phyloP scores from a whole-genome alignment of 2,329 filamentous ascomycete species.

The Trichothecium roseum region DNA sequence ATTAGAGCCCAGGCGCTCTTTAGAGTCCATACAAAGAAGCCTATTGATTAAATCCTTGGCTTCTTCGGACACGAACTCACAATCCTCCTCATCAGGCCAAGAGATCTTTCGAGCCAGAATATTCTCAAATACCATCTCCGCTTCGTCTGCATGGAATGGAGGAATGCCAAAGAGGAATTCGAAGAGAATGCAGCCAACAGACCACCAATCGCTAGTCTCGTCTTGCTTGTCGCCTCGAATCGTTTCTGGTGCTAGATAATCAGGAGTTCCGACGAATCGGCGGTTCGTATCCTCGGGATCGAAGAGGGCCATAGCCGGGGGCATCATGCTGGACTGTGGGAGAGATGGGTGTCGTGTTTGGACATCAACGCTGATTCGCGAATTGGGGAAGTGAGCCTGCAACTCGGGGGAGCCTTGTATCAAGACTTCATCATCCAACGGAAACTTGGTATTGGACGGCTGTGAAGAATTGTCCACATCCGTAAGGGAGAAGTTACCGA shows the following conservation, averaged over 20 bases:
- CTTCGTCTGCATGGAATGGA: conserved; percentile 82
- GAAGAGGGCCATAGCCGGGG: conserved; percentile 87
- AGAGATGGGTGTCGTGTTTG: conserved; percentile 15
- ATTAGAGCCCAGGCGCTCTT: conserved; percentile 76
- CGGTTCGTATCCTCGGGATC: conserved; percentile 89
- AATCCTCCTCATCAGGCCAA: conserved; percentile 79
- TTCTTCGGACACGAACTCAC: conserved; percentile 65
- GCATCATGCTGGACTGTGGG: conserved; percentile 59
- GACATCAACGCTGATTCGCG: conserved; percentile 19
- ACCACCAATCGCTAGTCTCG: conserved; percentile 99
- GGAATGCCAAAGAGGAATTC: conserved; percentile 91
- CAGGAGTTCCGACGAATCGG: conserved; percentile 90
- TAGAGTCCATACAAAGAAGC: conserved; percentile 75
- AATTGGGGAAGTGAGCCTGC: conserved; percentile 20
- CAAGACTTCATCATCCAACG: conserved; percentile 67
- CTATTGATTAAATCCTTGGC: conserved; percentile 93
- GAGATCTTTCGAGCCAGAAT: conserved; percentile 82
- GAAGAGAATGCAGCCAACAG: conserved; percentile 94
- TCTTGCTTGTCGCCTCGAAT: conserved; percentile 93
- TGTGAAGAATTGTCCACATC: conserved; percentile 32
- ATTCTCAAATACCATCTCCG: conserved; percentile 93
- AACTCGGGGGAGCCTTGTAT: conserved; percentile 70
- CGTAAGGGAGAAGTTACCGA: conserved; percentile 66
- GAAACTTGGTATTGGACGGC: conserved; percentile 40
- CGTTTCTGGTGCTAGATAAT: conserved; percentile 94